Base-by-base conservation (phyloP, 352 stramenopile genomes). In the Phytophthora rubi region DNA sequence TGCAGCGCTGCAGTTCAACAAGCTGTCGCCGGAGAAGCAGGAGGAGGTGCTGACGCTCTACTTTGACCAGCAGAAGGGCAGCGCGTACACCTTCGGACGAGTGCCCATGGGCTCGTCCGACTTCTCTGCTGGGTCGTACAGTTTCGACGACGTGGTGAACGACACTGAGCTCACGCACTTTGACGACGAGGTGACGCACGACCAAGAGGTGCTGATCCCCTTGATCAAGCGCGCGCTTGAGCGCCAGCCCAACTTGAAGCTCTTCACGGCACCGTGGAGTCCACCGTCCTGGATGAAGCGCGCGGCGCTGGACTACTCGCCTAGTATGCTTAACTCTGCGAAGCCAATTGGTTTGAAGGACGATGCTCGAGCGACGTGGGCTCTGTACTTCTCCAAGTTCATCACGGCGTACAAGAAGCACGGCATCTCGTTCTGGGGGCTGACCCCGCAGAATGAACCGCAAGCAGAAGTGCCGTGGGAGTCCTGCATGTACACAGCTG, bases 381-480 rank as follows among this genome's bases (percentile, higher is more conserved):
- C 92, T 6, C 66, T 92, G 9, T 98, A 98, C 76, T 97, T 98
- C 70, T 95, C 90, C 57, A 94, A 94, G 71, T 98, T 97, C 67
- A 90, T 98, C 47, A 77, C 79, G 12, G 93, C 91, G n/a, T 98
- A 98, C 80, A 94, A 96, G 67, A 68, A 82, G 2, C 76, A 92
- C 37, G 86, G 80, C 9, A 82, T 98, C 7, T 7, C 72, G 7
- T 92, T 98, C 57, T 98, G 92, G 92, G 91, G 87, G 3, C 66
- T 98, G 26, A 94, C 92, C 7, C 86, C 92, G 13, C 93, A 98
- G 75, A 98, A 98, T 69, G 93, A 98, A 62, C 91, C 92, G 2
- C 79, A 97, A 69, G 87, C 83, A 45, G 69, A 71, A 2, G 86
- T 77, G 10, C 80, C 82, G 1, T 97, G 89, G 87, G 86, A 96